These are phyloP conservation scores for Scutellaria minor DNA, from an alignment of 257 asterid genomes.

Conservation along the genomic window DNA sequence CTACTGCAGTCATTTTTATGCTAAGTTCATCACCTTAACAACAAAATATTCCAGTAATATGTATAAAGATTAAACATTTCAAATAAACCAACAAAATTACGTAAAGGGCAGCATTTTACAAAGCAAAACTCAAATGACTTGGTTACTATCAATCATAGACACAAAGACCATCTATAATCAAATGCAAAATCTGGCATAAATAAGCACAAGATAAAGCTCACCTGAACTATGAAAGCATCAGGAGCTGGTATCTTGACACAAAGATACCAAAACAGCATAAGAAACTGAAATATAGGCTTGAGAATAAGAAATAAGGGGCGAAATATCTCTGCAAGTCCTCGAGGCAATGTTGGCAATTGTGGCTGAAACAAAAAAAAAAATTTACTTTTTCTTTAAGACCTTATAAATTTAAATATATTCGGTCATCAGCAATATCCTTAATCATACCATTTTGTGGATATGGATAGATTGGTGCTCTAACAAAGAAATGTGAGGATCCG, in stretches of 20 bases:
- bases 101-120: constrained; percentile 1
- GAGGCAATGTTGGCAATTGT: constrained; percentile 76
- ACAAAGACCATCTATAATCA: constrained; percentile 9
- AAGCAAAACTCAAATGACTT: background rate
- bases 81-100: background rate
- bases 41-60: background rate
- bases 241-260: constrained; percentile 87
- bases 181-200: constrained; percentile 8
- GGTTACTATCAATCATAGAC: background rate
- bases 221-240: constrained; percentile 92
- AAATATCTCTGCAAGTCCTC: constrained; percentile 65
- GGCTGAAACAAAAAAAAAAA: constrained; percentile 54
- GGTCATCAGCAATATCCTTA: constrained; percentile 31
- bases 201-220: constrained; percentile 43
- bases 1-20: background rate
- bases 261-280: constrained; percentile 90
- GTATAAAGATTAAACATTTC: background rate
- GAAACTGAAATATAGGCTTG: constrained; percentile 82
- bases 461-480: constrained; percentile 70
- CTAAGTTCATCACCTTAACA: background rate
- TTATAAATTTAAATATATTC: constrained; percentile 24
- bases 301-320: constrained; percentile 77
- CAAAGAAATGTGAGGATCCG: constrained; percentile 83
- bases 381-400: constrained; percentile 30
- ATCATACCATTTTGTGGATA: constrained; percentile 78